phyloP scores from a whole-genome alignment of 2,329 filamentous ascomycete species.

The Neofusicoccum kwambonambiense region DNA sequence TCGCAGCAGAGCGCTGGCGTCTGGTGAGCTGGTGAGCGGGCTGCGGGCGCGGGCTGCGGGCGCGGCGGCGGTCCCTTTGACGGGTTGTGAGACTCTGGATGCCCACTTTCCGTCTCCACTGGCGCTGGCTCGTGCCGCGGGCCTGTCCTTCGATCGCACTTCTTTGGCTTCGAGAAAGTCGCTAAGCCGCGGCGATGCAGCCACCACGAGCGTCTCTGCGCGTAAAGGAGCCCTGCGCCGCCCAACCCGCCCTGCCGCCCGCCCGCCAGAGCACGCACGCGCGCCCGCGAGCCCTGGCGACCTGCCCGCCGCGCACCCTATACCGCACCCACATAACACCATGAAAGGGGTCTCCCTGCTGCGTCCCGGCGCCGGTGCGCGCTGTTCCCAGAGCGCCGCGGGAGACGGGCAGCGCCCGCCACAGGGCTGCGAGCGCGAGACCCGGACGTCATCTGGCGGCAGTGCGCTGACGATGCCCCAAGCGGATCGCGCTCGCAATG shows the following conservation, averaged over 20 bases:
- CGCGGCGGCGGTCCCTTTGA: slow-evolving; percentile 5
- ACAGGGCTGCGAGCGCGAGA: not conserved
- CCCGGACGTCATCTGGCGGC: not conserved
- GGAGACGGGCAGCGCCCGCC: not conserved
- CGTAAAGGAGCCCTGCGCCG: not conserved
- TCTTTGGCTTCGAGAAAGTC: not conserved
- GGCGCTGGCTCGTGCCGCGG: slow-evolving; percentile 2
- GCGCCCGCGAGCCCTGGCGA: not conserved
- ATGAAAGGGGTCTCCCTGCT: slow-evolving; percentile 8
- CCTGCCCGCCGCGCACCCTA: not conserved
- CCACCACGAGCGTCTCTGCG: slow-evolving; percentile 3
- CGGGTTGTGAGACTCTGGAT: not conserved
- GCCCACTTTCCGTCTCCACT: slow-evolving; percentile 6
- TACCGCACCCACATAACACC: not conserved
- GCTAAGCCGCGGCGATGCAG: not conserved
- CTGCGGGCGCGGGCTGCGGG: not conserved
- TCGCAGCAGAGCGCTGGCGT: not conserved
- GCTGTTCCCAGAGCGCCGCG: not conserved
- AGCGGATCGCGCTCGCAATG: not conserved
- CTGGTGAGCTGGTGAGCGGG: not conserved
- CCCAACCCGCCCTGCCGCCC: not conserved
- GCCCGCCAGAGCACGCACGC: not conserved
- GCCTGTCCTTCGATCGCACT: slow-evolving; percentile 1
- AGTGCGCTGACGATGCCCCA: not conserved
- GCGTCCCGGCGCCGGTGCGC: not conserved